Percentiles rank a stretch among this genome's conserved stretches.
phyloP scores from a whole-genome alignment of 2,329 filamentous ascomycete genomes.

The Pseudonectria buxi region DNA sequence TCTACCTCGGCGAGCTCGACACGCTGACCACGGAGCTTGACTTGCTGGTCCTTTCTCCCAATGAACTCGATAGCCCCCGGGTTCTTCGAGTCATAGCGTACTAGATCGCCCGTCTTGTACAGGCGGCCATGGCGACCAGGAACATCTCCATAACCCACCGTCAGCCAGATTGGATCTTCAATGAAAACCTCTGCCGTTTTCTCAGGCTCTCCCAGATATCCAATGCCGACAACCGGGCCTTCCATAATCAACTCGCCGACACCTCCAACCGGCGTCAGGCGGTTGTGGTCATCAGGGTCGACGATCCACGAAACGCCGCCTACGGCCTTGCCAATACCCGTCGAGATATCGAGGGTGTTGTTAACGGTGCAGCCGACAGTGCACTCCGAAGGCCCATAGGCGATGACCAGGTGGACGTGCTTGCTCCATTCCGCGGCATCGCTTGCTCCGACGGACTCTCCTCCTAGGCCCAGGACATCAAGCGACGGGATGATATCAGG shows the following conservation, averaged over 20 bases:
- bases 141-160: constrained; percentile 28
- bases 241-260: constrained; percentile 50
- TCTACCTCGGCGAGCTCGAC: constrained; percentile 54
- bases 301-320: constrained; percentile 46
- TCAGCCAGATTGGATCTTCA: constrained; percentile 45
- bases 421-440: constrained; percentile 43
- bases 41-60: constrained; percentile 60
- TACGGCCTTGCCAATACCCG: constrained; percentile 43
- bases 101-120: constrained; percentile 56
- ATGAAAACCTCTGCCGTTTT: constrained; percentile 56
- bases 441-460: constrained; percentile 46
- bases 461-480: constrained; percentile 42
- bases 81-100: constrained; percentile 45
- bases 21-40: constrained; percentile 60
- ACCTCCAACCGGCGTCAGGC: constrained; percentile 40
- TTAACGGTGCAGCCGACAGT: constrained; percentile 47
- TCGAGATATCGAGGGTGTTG: constrained; percentile 32
- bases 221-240: constrained; percentile 54
- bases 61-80: constrained; percentile 50
- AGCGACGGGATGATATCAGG: constrained; percentile 39
- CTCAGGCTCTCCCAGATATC: constrained; percentile 51
- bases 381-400: constrained; percentile 49
- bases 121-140: constrained; percentile 37
- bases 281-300: constrained; percentile 39
- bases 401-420: constrained; percentile 41